A percentile compares a stretch with the other conserved stretches of the same genome.
phyloP scores from a whole-genome alignment of 2,329 filamentous ascomycete genomes.

The Verticillium longisporum region DNA sequence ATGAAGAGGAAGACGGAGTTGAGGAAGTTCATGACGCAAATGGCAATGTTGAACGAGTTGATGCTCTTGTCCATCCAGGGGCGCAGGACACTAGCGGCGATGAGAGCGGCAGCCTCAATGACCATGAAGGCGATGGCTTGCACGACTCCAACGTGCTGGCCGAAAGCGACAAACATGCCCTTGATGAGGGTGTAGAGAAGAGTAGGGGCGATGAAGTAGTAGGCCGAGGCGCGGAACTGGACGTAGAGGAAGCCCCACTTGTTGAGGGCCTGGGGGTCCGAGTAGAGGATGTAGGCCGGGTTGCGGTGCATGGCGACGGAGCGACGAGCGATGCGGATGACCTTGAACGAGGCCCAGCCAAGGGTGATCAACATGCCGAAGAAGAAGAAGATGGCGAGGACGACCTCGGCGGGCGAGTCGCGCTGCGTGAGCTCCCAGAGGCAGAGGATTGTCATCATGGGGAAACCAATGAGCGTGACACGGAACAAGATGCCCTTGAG shows the following conservation, averaged over 20 bases:
- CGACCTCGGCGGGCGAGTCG: constrained; percentile 80
- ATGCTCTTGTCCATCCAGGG: constrained; percentile 99
- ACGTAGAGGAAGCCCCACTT: constrained; percentile 99
- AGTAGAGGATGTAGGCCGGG: constrained; percentile 94
- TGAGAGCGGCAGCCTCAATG: constrained; percentile 72
- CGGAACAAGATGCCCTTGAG: constrained; percentile 93
- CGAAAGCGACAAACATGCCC: constrained; percentile 79
- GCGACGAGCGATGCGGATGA: constrained; percentile 79
- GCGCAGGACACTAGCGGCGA: constrained; percentile 70
- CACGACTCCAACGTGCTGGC: constrained; percentile 61
- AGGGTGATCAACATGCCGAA: constrained; percentile 72
- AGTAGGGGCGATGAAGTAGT: constrained; percentile 85
- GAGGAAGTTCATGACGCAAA: constrained; percentile 82
- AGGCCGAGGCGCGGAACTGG: constrained; percentile 90
- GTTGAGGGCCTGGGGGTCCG: constrained; percentile 84
- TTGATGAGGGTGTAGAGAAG: constrained; percentile 77
- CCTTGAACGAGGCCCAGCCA: constrained; percentile 81
- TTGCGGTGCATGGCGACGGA: constrained; percentile 92
- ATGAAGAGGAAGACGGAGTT: constrained; percentile 85
- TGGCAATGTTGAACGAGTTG: constrained; percentile 93
- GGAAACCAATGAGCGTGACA: constrained; percentile 82
- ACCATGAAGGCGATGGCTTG: constrained; percentile 83
- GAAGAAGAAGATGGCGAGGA: constrained; percentile 84
- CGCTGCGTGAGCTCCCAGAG: constrained; percentile 86
- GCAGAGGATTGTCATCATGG: constrained; percentile 82